Conservation (phyloP, 192 early-diverging fungal genomes). For the Umbelopsis sp. region DNA sequence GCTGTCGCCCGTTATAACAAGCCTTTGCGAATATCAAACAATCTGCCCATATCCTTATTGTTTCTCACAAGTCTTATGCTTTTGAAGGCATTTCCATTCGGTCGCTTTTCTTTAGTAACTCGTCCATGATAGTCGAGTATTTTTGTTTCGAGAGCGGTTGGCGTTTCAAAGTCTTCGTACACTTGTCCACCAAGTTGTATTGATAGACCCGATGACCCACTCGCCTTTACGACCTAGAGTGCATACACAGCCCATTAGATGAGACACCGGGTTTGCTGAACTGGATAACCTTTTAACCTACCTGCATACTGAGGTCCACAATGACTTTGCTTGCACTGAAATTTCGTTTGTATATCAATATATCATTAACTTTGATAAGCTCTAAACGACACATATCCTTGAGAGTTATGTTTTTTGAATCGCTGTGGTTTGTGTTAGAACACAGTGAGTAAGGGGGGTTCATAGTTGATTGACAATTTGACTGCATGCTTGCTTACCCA, state of each 20-base stretch:
- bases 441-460: not conserved
- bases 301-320: slow-evolving; percentile 40
- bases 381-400: slow-evolving; percentile 43
- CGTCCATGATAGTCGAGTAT: slow-evolving; percentile 43
- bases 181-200: slow-evolving; percentile 34
- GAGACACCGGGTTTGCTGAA: not conserved
- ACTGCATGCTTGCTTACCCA: slow-evolving; percentile 25
- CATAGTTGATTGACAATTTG: not conserved
- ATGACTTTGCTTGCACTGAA: slow-evolving; percentile 41
- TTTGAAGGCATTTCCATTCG: slow-evolving; percentile 52
- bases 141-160: slow-evolving; percentile 45
- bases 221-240: slow-evolving; percentile 37
- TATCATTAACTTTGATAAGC: slow-evolving; percentile 38
- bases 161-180: slow-evolving; percentile 46
- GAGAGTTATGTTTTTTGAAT: slow-evolving; percentile 45
- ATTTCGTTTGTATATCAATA: slow-evolving; percentile 40
- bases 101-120: slow-evolving; percentile 43
- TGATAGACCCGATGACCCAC: slow-evolving; percentile 31
- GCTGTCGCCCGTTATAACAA: not conserved
- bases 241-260: not conserved
- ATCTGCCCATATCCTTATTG: slow-evolving; percentile 36
- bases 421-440: slow-evolving; percentile 14
- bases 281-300: slow-evolving; percentile 5
- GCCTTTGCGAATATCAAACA: slow-evolving; percentile 45
- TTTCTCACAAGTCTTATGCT: slow-evolving; percentile 36